Evolutionary conservation across 139 green algal species (phyloP), one percentile per base, ranked within the genome.

Genomic region (Micractinium sp.): DNA sequence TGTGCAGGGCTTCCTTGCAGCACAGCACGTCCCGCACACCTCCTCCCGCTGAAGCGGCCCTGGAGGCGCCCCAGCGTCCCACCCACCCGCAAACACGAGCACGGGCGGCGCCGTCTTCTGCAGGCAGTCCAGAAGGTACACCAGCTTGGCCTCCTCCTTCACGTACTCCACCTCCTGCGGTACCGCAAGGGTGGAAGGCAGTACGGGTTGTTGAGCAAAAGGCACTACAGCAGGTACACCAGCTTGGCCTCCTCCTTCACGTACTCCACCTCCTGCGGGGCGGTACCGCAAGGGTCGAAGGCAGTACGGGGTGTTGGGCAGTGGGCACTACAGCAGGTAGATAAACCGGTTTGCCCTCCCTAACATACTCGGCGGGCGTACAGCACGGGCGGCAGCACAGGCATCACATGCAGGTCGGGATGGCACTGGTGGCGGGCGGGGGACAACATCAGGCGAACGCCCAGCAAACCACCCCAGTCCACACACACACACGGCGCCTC

Each of bases 21-120:
- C 63, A 56, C 47, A 56, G 47, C 63, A 5, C 9, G 63, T 71
- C 63, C 63, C 47, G 47, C n/a, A 9, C 47, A 56, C 9, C 47
- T 56, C 47, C 47, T 56, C 47, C 9, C 47, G 9, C 47, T n/a
- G n/a, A n/a, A 56, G 9, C 47, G 9, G 7, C 47, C 63, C 63
- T 71, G 20, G 14, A 5, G 20, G 63, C 14, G 2, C 29, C 27
- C 69, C 27, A 15, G 47, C 67, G 0, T 1, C 23, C 3, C 73
- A 63, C 85, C 9, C 74, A 89, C 86, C 86, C 19, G 96, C 97
- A 94, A 99, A 99, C 19, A 99, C 93, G 5, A 99, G 94, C 85
- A 99, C 98, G 0, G 98, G 98, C 18, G 98, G 98, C 9, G 98
- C 94, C 33, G 98, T 99, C 94, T 99, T 99, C 93, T 99, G 97